Evolutionary conservation across 768 basidiomycete genomes (phyloP), one percentile per base, ranked within the genome.

Genomic region (Leccinum obscurum): DNA sequence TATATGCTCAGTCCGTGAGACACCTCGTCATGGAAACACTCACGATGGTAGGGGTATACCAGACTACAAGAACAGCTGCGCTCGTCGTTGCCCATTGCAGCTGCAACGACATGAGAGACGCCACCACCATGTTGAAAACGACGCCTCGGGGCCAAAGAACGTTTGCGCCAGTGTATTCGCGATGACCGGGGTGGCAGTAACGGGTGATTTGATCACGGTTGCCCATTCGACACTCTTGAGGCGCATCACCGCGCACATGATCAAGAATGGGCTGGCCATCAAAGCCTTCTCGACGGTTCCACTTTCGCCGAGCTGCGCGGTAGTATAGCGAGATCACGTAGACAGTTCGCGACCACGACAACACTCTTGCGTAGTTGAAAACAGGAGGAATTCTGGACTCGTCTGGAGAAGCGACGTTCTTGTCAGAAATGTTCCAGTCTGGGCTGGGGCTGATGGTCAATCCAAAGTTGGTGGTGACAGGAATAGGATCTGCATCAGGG

Each of bases 41-140:
- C 35, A 68, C 69, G 3, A 60, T 60, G 1, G 76, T 77, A 8
- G 76, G 76, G 0, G 72, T 76, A 28, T 61, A 72, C 63, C 66
- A 70, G 11, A 65, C 65, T 9, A 65, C 63, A 4, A 75, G 46
- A 34, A 76, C 3, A 1, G 76, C 75, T 11, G 75, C 69, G 0
- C 58, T 46, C 2, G 70, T 68, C 6, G 76, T 74, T 0, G 64
- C 70, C 77, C 73, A 77, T 56, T 77, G 76, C 20, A 77, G 28
- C 10, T 57, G 58, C 22, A 77, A 37, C 8, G 74, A 57, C 46
- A 72, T 64, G 10, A 69, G 1, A 2, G 75, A 72, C n/a, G 76
- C 75, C 11, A 73, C 37, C 15, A 68, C 8, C 57, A 76, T 70
- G 37, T 76, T 66, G 13, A 32, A 56, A n/a, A 71, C 32, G 2